Percentiles rank a stretch among this genome's conserved stretches.
phyloP scores from a whole-genome alignment of 78 protist species.

The Dictyostelium intermedium region DNA sequence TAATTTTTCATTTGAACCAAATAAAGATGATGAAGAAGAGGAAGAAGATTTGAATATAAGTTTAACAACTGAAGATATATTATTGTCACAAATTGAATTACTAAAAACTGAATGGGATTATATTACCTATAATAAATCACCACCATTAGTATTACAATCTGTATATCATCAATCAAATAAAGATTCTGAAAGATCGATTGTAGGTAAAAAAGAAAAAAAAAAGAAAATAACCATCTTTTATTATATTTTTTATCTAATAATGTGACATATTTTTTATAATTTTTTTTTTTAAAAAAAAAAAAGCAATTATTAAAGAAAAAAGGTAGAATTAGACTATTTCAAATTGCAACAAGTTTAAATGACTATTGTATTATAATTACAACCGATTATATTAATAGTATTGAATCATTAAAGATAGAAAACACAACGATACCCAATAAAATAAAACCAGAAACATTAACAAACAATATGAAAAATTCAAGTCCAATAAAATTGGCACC shows the following conservation, averaged over 20 bases:
- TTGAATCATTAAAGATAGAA: background rate
- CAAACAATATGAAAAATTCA: background rate
- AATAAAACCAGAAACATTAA: background rate
- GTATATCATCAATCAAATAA: background rate
- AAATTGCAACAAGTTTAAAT: conserved; percentile 30
- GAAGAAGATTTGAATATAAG: background rate
- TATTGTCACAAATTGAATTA: background rate
- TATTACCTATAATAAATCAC: background rate
- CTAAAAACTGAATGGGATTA: conserved; percentile 3
- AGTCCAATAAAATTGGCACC: background rate
- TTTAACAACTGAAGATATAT: background rate
- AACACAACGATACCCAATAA: background rate
- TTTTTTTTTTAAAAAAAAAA: background rate
- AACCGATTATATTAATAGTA: conserved; percentile 17
- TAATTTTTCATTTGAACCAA: background rate
- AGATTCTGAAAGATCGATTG: conserved; percentile 20
- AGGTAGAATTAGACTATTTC: conserved; percentile 32
- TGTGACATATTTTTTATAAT: too few species aligned
- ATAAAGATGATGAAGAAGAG: background rate
- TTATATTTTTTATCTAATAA: too few species aligned
- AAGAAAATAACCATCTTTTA: too few species aligned
- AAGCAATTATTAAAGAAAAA: conserved; percentile 28
- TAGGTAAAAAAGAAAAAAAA: background rate
- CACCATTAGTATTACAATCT: conserved; percentile 42
- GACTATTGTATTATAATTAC: conserved; percentile 25